phyloP scores from a whole-genome alignment of 2,329 filamentous ascomycete species.

The Scytalidium lignicola region DNA sequence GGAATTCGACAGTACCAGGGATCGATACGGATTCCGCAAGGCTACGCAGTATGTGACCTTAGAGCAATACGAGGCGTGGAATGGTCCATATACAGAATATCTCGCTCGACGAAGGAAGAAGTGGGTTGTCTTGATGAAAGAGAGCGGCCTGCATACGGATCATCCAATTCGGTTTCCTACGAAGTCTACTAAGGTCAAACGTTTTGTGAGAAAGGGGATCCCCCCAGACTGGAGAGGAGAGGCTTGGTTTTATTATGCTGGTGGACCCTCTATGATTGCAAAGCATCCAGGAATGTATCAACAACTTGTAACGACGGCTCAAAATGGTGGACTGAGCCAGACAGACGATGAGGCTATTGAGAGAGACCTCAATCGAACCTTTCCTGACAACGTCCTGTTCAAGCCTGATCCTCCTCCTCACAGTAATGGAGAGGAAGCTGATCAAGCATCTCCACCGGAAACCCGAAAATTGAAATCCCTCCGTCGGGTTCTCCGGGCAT shows the following conservation, averaged over 20 bases:
- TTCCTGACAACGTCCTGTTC: conserved; percentile 89
- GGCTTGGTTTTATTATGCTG: conserved; percentile 95
- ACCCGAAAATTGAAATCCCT: conserved; percentile 76
- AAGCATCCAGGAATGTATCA: conserved; percentile 75
- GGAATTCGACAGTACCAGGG: conserved; percentile 41
- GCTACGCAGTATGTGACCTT: conserved; percentile 71
- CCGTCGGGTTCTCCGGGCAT: conserved; percentile 80
- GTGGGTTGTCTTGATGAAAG: conserved; percentile 74
- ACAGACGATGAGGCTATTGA: conserved; percentile 88
- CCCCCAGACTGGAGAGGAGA: conserved; percentile 92
- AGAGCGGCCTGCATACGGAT: conserved; percentile 67
- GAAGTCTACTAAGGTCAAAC: conserved; percentile 76
- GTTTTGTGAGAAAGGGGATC: conserved; percentile 88
- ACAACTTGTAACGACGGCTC: conserved; percentile 57
- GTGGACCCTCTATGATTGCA: conserved; percentile 72
- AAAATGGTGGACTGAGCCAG: conserved; percentile 55
- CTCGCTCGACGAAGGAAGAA: conserved; percentile 71
- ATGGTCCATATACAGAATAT: conserved; percentile 68
- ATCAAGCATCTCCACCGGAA: conserved; percentile 41
- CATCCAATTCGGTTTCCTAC: conserved; percentile 74
- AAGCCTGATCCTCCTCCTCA: conserved; percentile 51
- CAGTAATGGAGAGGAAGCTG: conserved; percentile 20
- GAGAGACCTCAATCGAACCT: conserved; percentile 87
- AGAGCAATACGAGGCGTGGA: conserved; percentile 79
- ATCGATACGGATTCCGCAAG: conserved; percentile 92